phyloP scores from a whole-genome alignment of 2,329 filamentous ascomycete genomes.

The Cladosporium sp. region DNA sequence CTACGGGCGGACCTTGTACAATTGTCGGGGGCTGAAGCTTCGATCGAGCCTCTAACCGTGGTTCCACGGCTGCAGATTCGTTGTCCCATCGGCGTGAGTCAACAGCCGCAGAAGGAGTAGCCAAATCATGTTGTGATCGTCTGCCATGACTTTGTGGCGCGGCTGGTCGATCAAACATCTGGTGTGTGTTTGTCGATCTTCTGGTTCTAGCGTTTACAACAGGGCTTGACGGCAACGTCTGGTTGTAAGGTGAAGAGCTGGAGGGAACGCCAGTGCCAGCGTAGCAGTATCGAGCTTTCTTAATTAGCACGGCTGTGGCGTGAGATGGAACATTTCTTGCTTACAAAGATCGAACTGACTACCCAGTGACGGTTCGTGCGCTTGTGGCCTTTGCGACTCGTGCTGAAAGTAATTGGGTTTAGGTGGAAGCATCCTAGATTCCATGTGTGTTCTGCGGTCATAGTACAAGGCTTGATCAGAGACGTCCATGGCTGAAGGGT shows the following conservation, averaged over 20 bases:
- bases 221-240: conserved; percentile 34
- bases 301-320: background rate
- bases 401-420: background rate
- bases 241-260: conserved; percentile 27
- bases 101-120: background rate
- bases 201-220: conserved; percentile 30
- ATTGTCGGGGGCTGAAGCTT: background rate
- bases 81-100: background rate
- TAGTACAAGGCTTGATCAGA: background rate
- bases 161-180: background rate
- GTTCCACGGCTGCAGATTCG: background rate
- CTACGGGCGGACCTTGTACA: conserved; percentile 30
- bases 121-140: background rate
- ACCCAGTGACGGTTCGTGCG: background rate
- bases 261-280: conserved; percentile 16
- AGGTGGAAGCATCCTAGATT: background rate
- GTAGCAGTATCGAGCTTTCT: conserved; percentile 22
- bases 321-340: background rate
- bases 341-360: conserved; percentile 1
- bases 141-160: background rate
- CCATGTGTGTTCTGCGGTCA: background rate
- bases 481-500: background rate
- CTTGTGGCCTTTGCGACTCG: background rate
- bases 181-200: background rate
- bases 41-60: background rate